Evolutionary conservation across 164 flowering plant species (phyloP), one percentile per base, ranked within the genome.

Genomic region (Akebia trifoliata): DNA sequence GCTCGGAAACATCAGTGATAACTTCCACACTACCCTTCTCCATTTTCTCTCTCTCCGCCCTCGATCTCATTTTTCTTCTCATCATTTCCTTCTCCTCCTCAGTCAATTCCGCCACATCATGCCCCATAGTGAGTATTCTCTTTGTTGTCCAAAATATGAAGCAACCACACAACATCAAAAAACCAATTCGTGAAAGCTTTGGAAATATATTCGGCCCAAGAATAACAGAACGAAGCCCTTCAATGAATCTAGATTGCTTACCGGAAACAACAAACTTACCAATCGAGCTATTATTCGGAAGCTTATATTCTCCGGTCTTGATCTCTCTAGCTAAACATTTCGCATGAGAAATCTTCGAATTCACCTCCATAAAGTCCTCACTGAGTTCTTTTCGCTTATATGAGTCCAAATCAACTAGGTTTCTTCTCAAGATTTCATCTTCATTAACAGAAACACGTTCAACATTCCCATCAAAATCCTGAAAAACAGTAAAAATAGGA

Each of bases 51-150:
- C 61, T 79, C 71, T 78, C 85, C 69, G 62, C 69, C 53, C 90
- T 80, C 8, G 83, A 62, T 65, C 74, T 80, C 31, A 79, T 65
- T 74, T 89, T 86, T 56, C 93, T 82, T 78, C 82, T 78, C 74
- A 89, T 46, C 95, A 86, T 81, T 68, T 83, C 87, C 76, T 86
- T 83, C 71, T 87, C 88, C 65, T 74, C 56, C 25, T 62, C 60
- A 0, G 81, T 77, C 50, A 76, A 50, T 44, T 78, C 69, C 28
- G 24, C 67, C 59, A 35, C 71, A 39, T 60, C 59, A 21, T 71
- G 66, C 29, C 76, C 50, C 12, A n/a, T 62, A 26, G 37, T 7
- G 10, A 85, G 63, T 5, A 83, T 11, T 44, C 62, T 77, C 67
- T 69, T 83, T 20, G 69, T 48, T 8, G 60, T 68, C 79, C 79